Base-by-base conservation (phyloP, 2,329 filamentous ascomycete species). In the Zymoseptoria pseudotritici region DNA sequence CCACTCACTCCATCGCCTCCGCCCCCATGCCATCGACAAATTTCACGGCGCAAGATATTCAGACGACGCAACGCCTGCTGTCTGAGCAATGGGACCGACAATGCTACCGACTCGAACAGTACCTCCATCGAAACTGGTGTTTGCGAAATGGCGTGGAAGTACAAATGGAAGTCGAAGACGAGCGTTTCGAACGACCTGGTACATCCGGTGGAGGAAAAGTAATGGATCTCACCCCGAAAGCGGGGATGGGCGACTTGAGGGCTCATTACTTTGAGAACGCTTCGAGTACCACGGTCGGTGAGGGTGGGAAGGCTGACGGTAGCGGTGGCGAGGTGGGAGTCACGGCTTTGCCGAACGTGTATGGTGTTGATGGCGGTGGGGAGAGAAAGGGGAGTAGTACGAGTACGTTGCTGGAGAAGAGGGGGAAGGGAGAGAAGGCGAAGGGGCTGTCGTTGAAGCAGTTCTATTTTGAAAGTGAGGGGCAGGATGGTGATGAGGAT, bases 11-110 rank as follows among this genome's bases (percentile, higher is more conserved):
- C 4, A 8, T 29, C 29, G 58, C 63, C 13, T 64, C 67, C 3
- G 57, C 67, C 22, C 50, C 66, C 11, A 65, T 67, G 10, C 67
- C 69, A 5, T 55, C 65, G 1, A 55, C 65, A 21, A 53, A 50
- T 24, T 72, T 76, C 17, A 78, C 77, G 1, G 75, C 79, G n/a
- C 78, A 80, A 62, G 78, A 81, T 61, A 78, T 80, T 54, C 78
- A 78, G 60, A 78, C 77, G 6, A 79, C 79, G 0, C 71, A 80
- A 9, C 73, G 74, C 4, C 67, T 80, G 0, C 75, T 81, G 0
- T 75, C 78, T 36, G 79, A 81, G 60, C 79, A 78, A 63, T 81
- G 79, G 79, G 76, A 77, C 46, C 72, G 78, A 17, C 79, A 81
- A 65, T 76, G 76, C 58, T 77, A 77, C 59, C 74, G 79, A 1